Base-by-base conservation (phyloP, 257 asterid genomes). In the Coffea eugenioides region DNA sequence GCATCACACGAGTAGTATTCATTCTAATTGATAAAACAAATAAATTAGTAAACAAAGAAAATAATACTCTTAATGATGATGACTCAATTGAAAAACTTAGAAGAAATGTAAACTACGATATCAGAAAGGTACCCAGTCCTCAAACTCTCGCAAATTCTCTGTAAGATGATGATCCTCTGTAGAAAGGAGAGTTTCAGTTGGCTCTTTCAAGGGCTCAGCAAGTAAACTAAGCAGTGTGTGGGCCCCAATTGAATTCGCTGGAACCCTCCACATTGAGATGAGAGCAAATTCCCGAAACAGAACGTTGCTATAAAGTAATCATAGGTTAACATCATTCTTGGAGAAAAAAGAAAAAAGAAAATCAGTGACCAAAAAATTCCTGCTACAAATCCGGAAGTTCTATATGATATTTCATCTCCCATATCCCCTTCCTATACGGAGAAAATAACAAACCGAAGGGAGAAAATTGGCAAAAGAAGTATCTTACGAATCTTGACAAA, bases 1-100 rank as follows among this genome's bases (percentile, higher is more conserved):
- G 94, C 98, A 84, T 95, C 99, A 80, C 98, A 95, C 61, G 99
- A 93, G 84, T 90, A 95, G 91, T 91, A 95, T 84, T 92, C 99
- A 71, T 91, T 93, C 99, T 95, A 88, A 79, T 81, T 49, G 71
- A 82, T 77, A 81, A 79, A 73, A 84, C 64, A 76, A 84, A 49
- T 76, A 61, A 16, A 45, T 54, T 77, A 73, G 14, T 31, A 46
- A 41, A 71, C 34, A 54, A 78, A 48, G n/a, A 61, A 31, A 80
- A 15, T 51, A 18, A 43, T 48, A 25, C 70, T 56, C 48, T 34
- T 41, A 15, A 39, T 41, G 56, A 20, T 74, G 56, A 21, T 23
- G 41, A 39, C 43, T 74, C 78, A 74, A 57, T 75, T 41, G 61
- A 75, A 7, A 59, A 41, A 11, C 14, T 23, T 25, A 61, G n/a